phyloP scores from a whole-genome alignment of 73 alveolate genomes.

The Paramecium sexaurelia region DNA sequence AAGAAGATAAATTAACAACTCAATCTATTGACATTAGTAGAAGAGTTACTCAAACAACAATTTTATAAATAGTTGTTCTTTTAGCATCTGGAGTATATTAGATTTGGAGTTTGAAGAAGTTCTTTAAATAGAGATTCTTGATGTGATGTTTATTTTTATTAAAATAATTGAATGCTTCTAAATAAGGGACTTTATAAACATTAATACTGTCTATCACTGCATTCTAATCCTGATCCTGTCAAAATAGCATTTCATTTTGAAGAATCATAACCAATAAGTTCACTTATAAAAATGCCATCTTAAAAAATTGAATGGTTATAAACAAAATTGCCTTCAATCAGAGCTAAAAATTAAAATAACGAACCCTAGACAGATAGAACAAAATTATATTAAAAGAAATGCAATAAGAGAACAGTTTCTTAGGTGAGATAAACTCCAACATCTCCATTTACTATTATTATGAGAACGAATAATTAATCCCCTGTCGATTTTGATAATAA shows the following conservation, averaged over 20 bases:
- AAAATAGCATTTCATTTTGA: background rate
- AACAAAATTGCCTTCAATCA: background rate
- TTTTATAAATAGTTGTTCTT: conserved; percentile 25
- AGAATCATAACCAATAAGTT: background rate
- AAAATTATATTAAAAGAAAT: background rate
- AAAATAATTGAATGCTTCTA: background rate
- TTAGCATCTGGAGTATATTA: conserved; percentile 44
- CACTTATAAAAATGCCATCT: background rate
- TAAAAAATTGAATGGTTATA: background rate
- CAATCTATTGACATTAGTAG: background rate
- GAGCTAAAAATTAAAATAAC: background rate
- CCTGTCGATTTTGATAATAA: background rate
- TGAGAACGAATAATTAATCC: background rate
- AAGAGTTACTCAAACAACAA: conserved; percentile 52
- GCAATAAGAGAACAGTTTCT: background rate
- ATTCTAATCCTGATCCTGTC: background rate
- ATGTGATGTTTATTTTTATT: conserved; percentile 35
- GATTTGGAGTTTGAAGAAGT: conserved; percentile 26
- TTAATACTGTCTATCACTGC: background rate
- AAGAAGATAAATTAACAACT: conserved; percentile 53
- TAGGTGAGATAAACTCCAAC: background rate
- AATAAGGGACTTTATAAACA: background rate
- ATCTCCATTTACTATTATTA: background rate
- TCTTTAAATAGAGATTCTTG: conserved; percentile 47
- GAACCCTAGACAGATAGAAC: background rate